Base-by-base conservation (phyloP, 805 yeast genomes). In the Saturnispora halmiae region DNA sequence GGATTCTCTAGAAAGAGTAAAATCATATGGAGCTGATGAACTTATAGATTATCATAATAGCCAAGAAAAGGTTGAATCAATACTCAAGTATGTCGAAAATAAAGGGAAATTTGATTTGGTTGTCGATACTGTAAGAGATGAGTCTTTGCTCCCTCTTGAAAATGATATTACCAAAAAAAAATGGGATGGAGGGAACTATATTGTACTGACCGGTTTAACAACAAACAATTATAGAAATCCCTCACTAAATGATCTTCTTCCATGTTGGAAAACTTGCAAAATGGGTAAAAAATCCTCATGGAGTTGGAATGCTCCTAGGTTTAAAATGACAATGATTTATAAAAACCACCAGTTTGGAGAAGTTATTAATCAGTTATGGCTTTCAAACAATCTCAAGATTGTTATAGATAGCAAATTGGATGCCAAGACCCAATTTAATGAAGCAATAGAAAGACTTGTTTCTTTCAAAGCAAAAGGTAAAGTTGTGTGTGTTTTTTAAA, bases 91-190 rank as follows among this genome's bases (percentile, higher is more conserved):
- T 25, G 54, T 58, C 4, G 56, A 43, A 24, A 60, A 64, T 21
- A 58, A 63, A 36, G 67, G 70, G 13, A 63, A 69, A 46, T 82
- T 77, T 50, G 85, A 81, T 52, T 53, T 72, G 9, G 73, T 82
- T 33, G 53, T 77, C 22, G 94, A 84, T 60, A 68, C 79, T 40
- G 75, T 73, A 38, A 88, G 94, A 29, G 73, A 72, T 41, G 54
- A 55, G 20, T 73, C 69, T 15, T 66, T 78, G 7, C 32, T 40
- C 10, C 31, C 25, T n/a, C 32, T 32, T 31, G 62, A 72, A 41
- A 51, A 59, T 4, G 49, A 61, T 29, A 61, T 66, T 14, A 58
- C 81, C 45, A 71, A 73, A 48, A 66, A 72, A 27, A 63, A 61
- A 37, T 45, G 56, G 16, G 66, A 67, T 36, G 70, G 74, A 9